Percentiles rank a stretch among this genome's conserved stretches.
Conservation (phyloP, 345 rosid species). For the Anacardium occidentale region DNA sequence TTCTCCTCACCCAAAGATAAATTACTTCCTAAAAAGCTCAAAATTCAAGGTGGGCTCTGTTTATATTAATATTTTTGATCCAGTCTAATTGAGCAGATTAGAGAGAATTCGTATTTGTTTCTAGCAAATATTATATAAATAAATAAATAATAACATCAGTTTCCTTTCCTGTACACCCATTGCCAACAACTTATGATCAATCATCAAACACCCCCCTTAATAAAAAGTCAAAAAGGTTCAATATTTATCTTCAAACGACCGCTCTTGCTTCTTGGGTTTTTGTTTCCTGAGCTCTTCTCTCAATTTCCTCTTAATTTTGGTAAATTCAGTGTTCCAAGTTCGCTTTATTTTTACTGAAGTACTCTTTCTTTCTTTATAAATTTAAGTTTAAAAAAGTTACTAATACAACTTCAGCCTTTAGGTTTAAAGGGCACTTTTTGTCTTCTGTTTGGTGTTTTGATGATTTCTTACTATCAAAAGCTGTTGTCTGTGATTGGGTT, state of each 20-base stretch:
- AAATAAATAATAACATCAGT: too few relatives aligned
- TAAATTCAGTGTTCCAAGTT: not conserved
- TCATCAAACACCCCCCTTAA: too few relatives aligned
- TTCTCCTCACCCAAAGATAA: too few relatives aligned
- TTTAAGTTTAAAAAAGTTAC: not conserved
- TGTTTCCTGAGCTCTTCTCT: not conserved
- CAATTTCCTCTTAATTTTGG: not conserved
- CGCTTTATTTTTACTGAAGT: not conserved
- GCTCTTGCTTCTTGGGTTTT: constrained; percentile 15
- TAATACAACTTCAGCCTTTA: too few relatives aligned
- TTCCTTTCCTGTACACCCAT: too few relatives aligned
- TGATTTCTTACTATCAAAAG: constrained; percentile 1
- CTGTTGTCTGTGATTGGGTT: not conserved
- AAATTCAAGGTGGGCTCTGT: too few relatives aligned
- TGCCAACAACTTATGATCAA: too few relatives aligned
- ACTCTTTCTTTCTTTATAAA: not conserved
- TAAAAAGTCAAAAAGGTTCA: not conserved
- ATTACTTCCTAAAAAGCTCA: too few relatives aligned
- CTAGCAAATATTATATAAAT: too few relatives aligned
- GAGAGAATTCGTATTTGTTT: too few relatives aligned
- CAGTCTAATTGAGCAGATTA: too few relatives aligned
- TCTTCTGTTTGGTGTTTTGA: constrained; percentile 7
- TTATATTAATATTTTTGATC: too few relatives aligned
- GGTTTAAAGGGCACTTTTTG: not conserved
- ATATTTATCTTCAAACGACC: not conserved